These are phyloP conservation scores for Lumnitzera racemosa DNA, from an alignment of 345 rosid species.

Conservation along the genomic window DNA sequence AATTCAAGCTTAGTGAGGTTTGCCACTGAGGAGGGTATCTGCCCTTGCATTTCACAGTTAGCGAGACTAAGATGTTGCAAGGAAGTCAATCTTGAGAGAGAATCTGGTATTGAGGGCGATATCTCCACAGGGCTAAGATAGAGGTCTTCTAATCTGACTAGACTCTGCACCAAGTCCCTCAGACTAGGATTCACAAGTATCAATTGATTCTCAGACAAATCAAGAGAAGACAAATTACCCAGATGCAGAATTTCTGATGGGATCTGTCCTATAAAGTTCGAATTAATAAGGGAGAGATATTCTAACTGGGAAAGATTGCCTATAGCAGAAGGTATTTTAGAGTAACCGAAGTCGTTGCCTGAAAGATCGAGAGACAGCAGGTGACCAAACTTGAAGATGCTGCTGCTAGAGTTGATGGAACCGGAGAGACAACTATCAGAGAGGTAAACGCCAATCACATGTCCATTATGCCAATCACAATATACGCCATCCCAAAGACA, in stretches of 20 bases:
- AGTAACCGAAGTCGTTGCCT: slow-evolving; percentile 9
- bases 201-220: neutral
- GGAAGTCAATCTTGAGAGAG: neutral
- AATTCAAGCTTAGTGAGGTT: too few species aligned
- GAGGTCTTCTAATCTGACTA: neutral
- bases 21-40: too few species aligned
- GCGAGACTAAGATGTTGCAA: neutral
- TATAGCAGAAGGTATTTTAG: slow-evolving; percentile 9
- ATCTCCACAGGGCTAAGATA: neutral
- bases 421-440: too few species aligned
- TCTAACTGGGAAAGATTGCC: slow-evolving; percentile 1
- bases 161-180: slow-evolving; percentile 3
- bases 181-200: neutral
- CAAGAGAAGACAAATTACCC: slow-evolving; percentile 1
- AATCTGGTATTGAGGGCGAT: neutral
- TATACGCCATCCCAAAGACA: slow-evolving; percentile 4
- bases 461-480: slow-evolving; percentile 3
- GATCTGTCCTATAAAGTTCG: slow-evolving; percentile 10
- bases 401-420: too few species aligned
- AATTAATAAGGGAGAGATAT: slow-evolving; percentile 8
- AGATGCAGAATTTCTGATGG: slow-evolving; percentile 3
- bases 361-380: neutral
- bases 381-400: too few species aligned
- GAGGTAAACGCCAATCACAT: neutral
- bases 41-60: neutral